Evolutionary conservation across 2,329 filamentous ascomycete genomes (phyloP).

Genomic region (Elsinoe perseae): DNA sequence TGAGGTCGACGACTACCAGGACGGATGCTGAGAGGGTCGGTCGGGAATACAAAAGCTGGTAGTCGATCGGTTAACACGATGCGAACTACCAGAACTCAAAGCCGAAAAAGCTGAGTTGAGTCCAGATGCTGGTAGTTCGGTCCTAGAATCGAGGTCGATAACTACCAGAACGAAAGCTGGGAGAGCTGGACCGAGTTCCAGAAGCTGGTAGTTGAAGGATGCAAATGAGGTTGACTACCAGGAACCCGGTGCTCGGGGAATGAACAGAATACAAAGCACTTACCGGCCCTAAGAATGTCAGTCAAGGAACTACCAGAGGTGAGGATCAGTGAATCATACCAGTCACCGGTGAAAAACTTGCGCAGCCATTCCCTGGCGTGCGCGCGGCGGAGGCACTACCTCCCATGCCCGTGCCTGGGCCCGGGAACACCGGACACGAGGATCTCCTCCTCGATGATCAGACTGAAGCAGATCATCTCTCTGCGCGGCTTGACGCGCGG

Average conservation of each 20-base stretch:
- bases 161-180: too few relatives aligned
- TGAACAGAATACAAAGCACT: background rate
- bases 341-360: background rate
- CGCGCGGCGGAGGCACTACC: conserved; percentile 1
- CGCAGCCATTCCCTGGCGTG: background rate
- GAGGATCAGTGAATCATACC: background rate
- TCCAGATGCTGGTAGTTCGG: too few relatives aligned
- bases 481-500: background rate
- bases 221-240: background rate
- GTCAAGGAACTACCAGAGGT: background rate
- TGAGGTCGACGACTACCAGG: background rate
- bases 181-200: too few relatives aligned
- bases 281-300: background rate
- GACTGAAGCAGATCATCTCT: too few relatives aligned
- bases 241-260: background rate
- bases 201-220: background rate
- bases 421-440: background rate
- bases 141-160: too few relatives aligned
- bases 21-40: background rate
- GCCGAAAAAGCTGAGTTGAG: too few relatives aligned
- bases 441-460: background rate
- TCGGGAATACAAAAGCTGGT: background rate
- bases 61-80: background rate
- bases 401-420: background rate
- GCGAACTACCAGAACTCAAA: too few relatives aligned